Evolutionary conservation across 2,329 filamentous ascomycete genomes (phyloP).

Genomic region (Botrytis aclada): DNA sequence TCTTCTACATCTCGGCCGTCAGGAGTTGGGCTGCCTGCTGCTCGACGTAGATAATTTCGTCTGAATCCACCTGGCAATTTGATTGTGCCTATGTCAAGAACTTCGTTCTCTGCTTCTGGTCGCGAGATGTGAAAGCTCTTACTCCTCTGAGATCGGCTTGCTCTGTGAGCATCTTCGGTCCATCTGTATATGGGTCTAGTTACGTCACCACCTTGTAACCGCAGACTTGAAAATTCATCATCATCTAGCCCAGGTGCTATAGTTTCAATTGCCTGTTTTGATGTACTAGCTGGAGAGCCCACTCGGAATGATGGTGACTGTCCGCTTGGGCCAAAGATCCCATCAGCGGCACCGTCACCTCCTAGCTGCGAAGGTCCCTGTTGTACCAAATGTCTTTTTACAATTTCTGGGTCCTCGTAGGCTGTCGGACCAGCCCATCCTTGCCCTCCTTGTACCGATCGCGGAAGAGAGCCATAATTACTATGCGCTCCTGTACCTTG

Average conservation of each 20-base stretch:
- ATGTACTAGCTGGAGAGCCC: constrained; percentile 36
- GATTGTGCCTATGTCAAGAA: constrained; percentile 83
- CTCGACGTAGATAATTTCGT: constrained; percentile 79
- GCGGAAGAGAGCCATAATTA: constrained; percentile 77
- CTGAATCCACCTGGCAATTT: constrained; percentile 92
- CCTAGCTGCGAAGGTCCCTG: constrained; percentile 51
- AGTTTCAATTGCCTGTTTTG: constrained; percentile 35
- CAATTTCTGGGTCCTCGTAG: constrained; percentile 86
- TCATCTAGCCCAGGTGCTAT: constrained; percentile 48
- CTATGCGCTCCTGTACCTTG: constrained; percentile 52
- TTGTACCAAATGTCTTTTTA: constrained; percentile 83
- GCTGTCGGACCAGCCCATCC: constrained; percentile 52
- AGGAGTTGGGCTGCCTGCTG: constrained; percentile 61
- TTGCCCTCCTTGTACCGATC: constrained; percentile 42
- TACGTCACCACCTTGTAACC: constrained; percentile 89
- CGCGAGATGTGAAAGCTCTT: constrained; percentile 81
- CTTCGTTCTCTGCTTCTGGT: constrained; percentile 74
- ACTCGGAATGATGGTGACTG: constrained; percentile 40
- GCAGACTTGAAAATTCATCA: constrained; percentile 90
- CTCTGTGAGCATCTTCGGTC: constrained; percentile 78
- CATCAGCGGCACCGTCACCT: constrained; percentile 26
- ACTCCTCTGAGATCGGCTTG: constrained; percentile 67
- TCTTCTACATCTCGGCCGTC: constrained; percentile 39
- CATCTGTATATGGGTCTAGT: constrained; percentile 95
- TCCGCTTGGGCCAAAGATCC: constrained; percentile 28